Conservation (phyloP, 2,329 filamentous ascomycete genomes). For the Fusarium caatingaense region DNA sequence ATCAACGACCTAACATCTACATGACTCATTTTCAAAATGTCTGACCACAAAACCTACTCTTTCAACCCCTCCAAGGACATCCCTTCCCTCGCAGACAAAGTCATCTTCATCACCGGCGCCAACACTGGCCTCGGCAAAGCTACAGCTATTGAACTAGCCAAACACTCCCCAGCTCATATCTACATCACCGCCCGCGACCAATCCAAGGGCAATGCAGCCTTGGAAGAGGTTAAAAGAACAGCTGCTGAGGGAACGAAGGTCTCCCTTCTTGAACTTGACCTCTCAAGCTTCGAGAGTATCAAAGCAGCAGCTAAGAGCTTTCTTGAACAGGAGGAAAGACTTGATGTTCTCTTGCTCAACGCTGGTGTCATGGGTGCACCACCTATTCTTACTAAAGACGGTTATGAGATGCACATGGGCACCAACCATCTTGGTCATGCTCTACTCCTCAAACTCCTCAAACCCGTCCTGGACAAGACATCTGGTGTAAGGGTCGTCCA, state of each 20-base stretch:
- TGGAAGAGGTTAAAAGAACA: accelerated
- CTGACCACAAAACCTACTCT: accelerated
- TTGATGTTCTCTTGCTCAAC: constrained; percentile 6
- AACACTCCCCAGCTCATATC: neutral
- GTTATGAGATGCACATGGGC: constrained; percentile 15
- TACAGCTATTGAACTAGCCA: neutral
- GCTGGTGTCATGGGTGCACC: constrained; percentile 11
- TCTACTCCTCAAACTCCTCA: neutral
- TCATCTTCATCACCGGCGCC: neutral
- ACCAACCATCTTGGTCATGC: constrained; percentile 13
- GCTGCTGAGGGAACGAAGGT: accelerated
- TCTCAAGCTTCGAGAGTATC: constrained; percentile 1
- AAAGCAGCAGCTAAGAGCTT: neutral
- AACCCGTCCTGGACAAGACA: accelerated
- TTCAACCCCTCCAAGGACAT: neutral
- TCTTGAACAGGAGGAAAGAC: accelerated
- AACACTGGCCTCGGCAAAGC: constrained; percentile 12
- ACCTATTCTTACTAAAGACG: neutral
- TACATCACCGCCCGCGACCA: neutral
- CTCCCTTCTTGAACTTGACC: neutral
- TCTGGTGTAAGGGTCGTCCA: neutral
- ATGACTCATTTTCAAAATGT: neutral
- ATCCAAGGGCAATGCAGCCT: accelerated
- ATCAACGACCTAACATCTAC: accelerated
- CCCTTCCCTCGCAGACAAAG: neutral